Conservation (phyloP, 2,329 filamentous ascomycete genomes). For the Corynespora cassiicola region DNA sequence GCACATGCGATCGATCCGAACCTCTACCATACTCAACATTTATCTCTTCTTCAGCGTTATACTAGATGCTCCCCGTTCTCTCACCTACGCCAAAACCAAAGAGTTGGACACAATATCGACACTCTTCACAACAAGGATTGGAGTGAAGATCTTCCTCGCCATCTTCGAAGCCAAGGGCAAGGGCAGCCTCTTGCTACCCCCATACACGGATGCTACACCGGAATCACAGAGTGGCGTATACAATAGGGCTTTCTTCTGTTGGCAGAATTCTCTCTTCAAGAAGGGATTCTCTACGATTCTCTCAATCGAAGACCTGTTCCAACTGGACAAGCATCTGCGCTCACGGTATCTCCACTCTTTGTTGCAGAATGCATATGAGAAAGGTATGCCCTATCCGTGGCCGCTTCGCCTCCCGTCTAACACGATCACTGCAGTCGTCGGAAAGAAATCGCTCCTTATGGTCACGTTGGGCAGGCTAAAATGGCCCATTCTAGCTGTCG, state of each 20-base stretch:
- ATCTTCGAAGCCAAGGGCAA: slow-evolving; percentile 56
- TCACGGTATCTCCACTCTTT: slow-evolving; percentile 48
- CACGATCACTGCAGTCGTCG: slow-evolving; percentile 8
- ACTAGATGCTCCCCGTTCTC: slow-evolving; percentile 54
- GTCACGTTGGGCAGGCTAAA: slow-evolving; percentile 33
- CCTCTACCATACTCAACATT: slow-evolving; percentile 55
- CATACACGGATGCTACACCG: slow-evolving; percentile 51
- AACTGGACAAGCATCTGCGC: slow-evolving; percentile 53
- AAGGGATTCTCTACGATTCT: slow-evolving; percentile 55
- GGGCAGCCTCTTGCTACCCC: slow-evolving; percentile 45
- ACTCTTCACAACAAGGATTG: slow-evolving; percentile 50
- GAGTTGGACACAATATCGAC: slow-evolving; percentile 50
- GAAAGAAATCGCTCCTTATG: slow-evolving; percentile 31
- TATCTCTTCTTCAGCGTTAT: slow-evolving; percentile 55
- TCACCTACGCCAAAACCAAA: slow-evolving; percentile 47
- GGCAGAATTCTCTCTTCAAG: slow-evolving; percentile 60
- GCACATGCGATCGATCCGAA: slow-evolving; percentile 52
- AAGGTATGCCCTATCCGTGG: slow-evolving; percentile 35
- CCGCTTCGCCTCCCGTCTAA: background rate
- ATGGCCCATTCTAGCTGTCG: slow-evolving; percentile 38
- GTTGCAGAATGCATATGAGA: slow-evolving; percentile 49
- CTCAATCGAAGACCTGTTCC: slow-evolving; percentile 52
- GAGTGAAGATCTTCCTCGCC: slow-evolving; percentile 52
- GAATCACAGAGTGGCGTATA: slow-evolving; percentile 62
- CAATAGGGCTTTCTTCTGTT: slow-evolving; percentile 58